Base-by-base conservation (phyloP, 164 flowering plant genomes). In the Vitis labrusca region DNA sequence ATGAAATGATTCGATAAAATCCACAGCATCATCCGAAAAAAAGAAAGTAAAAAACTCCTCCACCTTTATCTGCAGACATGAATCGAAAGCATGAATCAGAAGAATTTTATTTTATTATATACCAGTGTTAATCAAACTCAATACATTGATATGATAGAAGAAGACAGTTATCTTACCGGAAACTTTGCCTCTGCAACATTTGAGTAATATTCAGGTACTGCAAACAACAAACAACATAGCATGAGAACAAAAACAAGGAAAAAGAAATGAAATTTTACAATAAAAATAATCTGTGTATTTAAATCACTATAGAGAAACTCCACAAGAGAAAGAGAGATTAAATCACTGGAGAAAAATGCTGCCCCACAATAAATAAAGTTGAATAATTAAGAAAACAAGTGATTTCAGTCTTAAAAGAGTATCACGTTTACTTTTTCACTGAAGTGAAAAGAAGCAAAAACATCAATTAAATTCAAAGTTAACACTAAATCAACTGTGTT, bases 181-280 rank as follows among this genome's bases (percentile, higher is more conserved):
- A 93, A 93, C 74, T 85, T 86, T 51, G 97, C 65, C 71, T 91
- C 97, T 58, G 93, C 97, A 70, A 91, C 95, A 79, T 74, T 81
- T 49, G 86, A 82, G 55, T 67, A 91, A 65, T 48, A 58, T 59
- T 83, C 89, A 57, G 93, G 91, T 62, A 89, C 99, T 95, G 95
- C 88, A 83, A 60, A 80, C 16, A 64, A 55, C 44, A 70, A 74
- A 50, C 8, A 49, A 49, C 54, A 63, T 70, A 58, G 68, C 12
- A 27, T 66, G 32, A 71, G 55, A 51, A 64, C 30, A 68, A 32
- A 10, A 52, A 59, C 13, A 27, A 16, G 68, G 27, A 50, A 50
- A 23, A 63, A 17, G 47, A 64, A 52, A 32, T 44, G 17, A 63
- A 66, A 50, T 2, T 14, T 9, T 14, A 56, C 30, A 50, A 17